These are phyloP conservation scores for Acanthochlamys bracteata DNA, from an alignment of 106 monocot species.

Conservation along the genomic window DNA sequence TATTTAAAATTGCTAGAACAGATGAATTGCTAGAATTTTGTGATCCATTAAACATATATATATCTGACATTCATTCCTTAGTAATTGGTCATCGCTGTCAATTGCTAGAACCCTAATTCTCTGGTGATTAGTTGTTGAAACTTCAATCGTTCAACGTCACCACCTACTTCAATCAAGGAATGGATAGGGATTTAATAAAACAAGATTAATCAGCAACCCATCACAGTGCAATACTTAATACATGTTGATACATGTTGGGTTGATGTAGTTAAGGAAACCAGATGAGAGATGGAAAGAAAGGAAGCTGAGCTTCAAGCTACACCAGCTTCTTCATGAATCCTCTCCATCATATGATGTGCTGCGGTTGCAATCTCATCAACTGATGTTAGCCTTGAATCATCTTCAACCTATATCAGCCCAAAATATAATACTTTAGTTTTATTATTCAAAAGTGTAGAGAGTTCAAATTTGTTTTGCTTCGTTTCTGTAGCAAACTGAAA, in stretches of 20 bases:
- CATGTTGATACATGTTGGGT: neutral
- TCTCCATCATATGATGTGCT: constrained; percentile 42
- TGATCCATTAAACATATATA: neutral
- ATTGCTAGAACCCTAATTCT: too few species aligned
- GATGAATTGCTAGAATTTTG: too few species aligned
- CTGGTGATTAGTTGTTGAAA: neutral
- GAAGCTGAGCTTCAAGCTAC: neutral
- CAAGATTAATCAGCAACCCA: neutral
- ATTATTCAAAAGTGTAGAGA: neutral
- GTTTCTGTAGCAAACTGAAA: too few species aligned
- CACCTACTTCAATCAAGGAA: neutral
- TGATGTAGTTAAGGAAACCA: neutral
- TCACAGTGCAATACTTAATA: neutral
- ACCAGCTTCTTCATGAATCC: constrained; percentile 30
- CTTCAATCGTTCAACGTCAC: neutral
- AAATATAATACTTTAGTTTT: neutral
- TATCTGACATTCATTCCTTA: neutral
- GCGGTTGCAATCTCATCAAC: constrained; percentile 59
- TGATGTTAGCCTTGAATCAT: constrained; percentile 42
- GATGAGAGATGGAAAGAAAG: neutral
- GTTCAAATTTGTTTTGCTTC: neutral
- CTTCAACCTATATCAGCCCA: constrained; percentile 50
- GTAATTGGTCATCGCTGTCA: too few species aligned
- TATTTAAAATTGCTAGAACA: too few species aligned
- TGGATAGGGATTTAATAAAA: neutral